Conservation (phyloP, 176 grass and related monocot genomes). For the Musa schizocarpa region DNA sequence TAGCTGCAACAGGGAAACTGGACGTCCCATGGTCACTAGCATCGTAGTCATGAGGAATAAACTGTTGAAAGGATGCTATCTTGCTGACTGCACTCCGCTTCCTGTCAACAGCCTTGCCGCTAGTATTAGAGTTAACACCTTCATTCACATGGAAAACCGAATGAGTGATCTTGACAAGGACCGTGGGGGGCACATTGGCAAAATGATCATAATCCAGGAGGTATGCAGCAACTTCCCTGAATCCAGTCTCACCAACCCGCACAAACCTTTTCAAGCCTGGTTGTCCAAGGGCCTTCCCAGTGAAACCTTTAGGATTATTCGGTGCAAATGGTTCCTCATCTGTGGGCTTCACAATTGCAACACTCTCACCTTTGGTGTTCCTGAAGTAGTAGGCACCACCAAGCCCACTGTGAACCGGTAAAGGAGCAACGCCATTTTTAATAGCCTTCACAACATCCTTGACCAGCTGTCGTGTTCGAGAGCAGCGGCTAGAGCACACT, state of each 20-base stretch:
- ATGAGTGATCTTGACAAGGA: slow-evolving; percentile 69
- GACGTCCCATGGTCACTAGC: slow-evolving; percentile 71
- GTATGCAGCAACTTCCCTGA: slow-evolving; percentile 68
- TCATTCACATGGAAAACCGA: slow-evolving; percentile 56
- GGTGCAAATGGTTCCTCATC: slow-evolving; percentile 81
- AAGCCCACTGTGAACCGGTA: slow-evolving; percentile 45
- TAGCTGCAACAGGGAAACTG: slow-evolving; percentile 56
- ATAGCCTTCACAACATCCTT: slow-evolving; percentile 62
- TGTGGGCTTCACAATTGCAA: slow-evolving; percentile 70
- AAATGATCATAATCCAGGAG: slow-evolving; percentile 53
- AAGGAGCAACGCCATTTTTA: slow-evolving; percentile 50
- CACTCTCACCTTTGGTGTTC: slow-evolving; percentile 53
- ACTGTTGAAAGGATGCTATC: slow-evolving; percentile 69
- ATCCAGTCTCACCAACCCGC: slow-evolving; percentile 61
- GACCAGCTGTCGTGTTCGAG: slow-evolving; percentile 37
- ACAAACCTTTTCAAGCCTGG: slow-evolving; percentile 68
- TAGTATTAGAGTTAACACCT: slow-evolving; percentile 7
- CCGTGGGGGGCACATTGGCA: slow-evolving; percentile 62
- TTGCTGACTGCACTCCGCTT: slow-evolving; percentile 37
- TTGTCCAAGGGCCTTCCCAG: slow-evolving; percentile 60
- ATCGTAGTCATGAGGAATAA: slow-evolving; percentile 74
- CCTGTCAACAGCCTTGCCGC: slow-evolving; percentile 22
- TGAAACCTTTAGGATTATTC: slow-evolving; percentile 83
- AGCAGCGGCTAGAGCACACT: slow-evolving; percentile 37
- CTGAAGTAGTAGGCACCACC: slow-evolving; percentile 73